These are phyloP conservation scores for Cinchona pubescens DNA, from an alignment of 257 asterid genomes.

Conservation along the genomic window DNA sequence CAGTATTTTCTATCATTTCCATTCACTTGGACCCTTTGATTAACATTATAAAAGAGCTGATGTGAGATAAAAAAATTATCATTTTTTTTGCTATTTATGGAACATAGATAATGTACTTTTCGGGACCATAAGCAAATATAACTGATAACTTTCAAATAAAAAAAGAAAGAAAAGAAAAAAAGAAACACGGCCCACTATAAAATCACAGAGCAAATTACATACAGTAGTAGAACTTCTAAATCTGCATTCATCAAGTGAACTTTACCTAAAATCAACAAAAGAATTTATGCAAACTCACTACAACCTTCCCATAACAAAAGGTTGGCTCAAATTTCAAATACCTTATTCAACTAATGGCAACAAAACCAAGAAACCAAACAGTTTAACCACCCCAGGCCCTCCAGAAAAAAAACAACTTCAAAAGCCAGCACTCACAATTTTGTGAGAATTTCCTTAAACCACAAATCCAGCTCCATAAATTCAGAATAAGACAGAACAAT, in stretches of 20 bases:
- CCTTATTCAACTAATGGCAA: background rate
- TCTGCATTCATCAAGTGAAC: background rate
- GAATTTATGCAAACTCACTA: no score
- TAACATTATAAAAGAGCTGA: background rate
- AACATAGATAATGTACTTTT: background rate
- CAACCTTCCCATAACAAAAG: background rate
- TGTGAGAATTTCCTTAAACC: background rate
- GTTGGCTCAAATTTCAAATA: background rate
- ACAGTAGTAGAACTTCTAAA: background rate
- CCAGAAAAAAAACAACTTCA: background rate
- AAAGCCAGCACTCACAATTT: no score
- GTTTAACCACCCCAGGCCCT: background rate
- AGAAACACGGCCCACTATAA: background rate
- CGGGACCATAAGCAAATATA: background rate
- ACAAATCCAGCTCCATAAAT: background rate
- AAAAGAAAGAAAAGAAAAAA: no score
- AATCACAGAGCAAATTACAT: background rate
- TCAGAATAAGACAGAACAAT: background rate
- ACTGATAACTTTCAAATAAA: no score
- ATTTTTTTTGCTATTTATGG: background rate
- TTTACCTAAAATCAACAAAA: background rate
- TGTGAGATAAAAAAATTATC: background rate
- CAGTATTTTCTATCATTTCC: no score
- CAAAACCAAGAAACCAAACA: background rate
- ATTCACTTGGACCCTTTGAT: background rate